phyloP scores from a whole-genome alignment of 2,329 filamentous ascomycete genomes.

The Penicillium sp. region DNA sequence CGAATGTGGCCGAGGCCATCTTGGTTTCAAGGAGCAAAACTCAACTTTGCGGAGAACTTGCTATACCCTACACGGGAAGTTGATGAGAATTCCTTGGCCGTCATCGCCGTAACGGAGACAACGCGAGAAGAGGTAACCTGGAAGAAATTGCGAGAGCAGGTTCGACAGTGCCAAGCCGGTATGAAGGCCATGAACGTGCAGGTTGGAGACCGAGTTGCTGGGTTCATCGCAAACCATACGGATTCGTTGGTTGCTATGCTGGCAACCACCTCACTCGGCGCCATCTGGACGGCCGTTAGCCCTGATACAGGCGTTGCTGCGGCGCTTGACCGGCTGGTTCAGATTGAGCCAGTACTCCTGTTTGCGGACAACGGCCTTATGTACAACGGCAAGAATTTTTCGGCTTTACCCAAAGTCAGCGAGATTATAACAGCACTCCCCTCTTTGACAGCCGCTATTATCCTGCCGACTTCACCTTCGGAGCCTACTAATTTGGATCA shows the following conservation, averaged over 20 bases:
- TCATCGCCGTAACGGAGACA: slow-evolving; percentile 53
- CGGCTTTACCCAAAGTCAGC: slow-evolving; percentile 73
- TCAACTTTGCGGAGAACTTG: slow-evolving; percentile 83
- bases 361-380: slow-evolving; percentile 68
- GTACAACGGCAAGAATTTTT: slow-evolving; percentile 61
- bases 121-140: slow-evolving; percentile 62
- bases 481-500: slow-evolving; percentile 62
- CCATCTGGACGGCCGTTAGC: not conserved
- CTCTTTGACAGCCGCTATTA: slow-evolving; percentile 67
- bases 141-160: slow-evolving; percentile 65
- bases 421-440: slow-evolving; percentile 38
- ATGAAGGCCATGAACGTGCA: slow-evolving; percentile 68
- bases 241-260: slow-evolving; percentile 46
- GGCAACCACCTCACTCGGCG: not conserved
- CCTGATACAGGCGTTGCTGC: slow-evolving; percentile 82
- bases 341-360: slow-evolving; percentile 76
- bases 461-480: slow-evolving; percentile 61
- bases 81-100: slow-evolving; percentile 69
- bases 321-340: slow-evolving; percentile 72
- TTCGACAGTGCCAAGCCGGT: slow-evolving; percentile 63
- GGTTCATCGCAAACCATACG: slow-evolving; percentile 75
- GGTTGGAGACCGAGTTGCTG: slow-evolving; percentile 74
- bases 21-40: slow-evolving; percentile 75
- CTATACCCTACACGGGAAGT: slow-evolving; percentile 70
- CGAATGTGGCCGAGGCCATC: slow-evolving; percentile 49